Evolutionary conservation across 2,329 filamentous ascomycete species (phyloP).

Genomic region (Aspergillus glaucus): DNA sequence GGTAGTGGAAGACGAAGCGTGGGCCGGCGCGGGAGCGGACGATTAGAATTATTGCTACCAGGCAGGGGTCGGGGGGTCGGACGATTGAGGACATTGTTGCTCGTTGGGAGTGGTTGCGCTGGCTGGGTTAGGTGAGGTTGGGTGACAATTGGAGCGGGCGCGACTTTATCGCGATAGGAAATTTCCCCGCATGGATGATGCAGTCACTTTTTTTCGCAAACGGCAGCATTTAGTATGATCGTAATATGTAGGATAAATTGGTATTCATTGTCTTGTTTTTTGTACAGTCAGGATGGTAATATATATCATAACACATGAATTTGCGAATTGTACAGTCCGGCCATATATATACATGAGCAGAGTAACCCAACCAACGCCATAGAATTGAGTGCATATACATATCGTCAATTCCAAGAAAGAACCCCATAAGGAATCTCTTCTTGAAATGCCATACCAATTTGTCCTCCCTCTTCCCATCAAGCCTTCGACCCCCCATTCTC

Average conservation of each 20-base stretch:
- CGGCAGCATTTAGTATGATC: neutral
- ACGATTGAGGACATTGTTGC: conserved; percentile 40
- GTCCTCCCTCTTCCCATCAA: conserved; percentile 3
- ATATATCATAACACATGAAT: too few relatives aligned
- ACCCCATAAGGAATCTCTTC: neutral
- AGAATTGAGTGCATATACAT: neutral
- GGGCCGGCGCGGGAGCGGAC: conserved; percentile 72
- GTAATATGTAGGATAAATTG: too few relatives aligned
- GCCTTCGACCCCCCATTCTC: conserved; percentile 6
- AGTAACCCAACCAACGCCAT: neutral
- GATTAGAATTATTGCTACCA: conserved; percentile 67
- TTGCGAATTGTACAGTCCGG: neutral
- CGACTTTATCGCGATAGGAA: conserved; percentile 1
- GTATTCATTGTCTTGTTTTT: too few relatives aligned
- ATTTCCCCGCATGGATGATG: conserved; percentile 13
- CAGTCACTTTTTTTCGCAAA: neutral
- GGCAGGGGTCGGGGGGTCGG: conserved; percentile 48
- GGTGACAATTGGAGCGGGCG: conserved; percentile 3
- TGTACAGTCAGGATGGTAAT: too few relatives aligned
- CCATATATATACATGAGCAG: conserved; percentile 2
- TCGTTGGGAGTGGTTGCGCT: conserved; percentile 4
- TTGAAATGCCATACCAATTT: conserved; percentile 5
- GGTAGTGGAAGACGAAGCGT: conserved; percentile 81
- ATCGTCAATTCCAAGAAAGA: neutral
- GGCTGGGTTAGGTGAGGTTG: conserved; percentile 13